Conservation (phyloP, 2,329 filamentous ascomycete genomes). For the Colletotrichum camelliae region DNA sequence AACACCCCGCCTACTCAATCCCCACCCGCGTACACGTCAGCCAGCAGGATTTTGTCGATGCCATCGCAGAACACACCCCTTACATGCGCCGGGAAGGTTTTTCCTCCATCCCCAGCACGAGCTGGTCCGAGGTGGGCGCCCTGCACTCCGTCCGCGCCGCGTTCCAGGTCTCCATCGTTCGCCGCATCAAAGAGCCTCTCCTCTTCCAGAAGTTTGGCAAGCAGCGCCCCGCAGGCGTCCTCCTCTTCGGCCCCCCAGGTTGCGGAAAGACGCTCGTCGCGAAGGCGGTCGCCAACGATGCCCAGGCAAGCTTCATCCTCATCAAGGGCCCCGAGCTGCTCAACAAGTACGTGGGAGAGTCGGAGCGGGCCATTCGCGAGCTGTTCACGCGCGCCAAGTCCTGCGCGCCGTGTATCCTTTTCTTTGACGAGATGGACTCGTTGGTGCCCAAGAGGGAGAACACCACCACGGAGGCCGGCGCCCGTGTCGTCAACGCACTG, state of each 20-base stretch:
- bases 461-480: constrained; percentile 78
- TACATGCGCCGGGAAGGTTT: constrained; percentile 90
- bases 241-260: constrained; percentile 95
- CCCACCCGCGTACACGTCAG: constrained; percentile 33
- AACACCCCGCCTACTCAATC: constrained; percentile 24
- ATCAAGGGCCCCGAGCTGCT: constrained; percentile 96
- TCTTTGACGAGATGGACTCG: constrained; percentile 94
- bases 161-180: constrained; percentile 84
- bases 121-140: constrained; percentile 91
- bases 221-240: constrained; percentile 80
- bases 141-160: constrained; percentile 80
- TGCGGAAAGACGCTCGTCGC: constrained; percentile 97
- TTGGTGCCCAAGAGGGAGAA: constrained; percentile 85
- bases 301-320: constrained; percentile 96
- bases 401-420: constrained; percentile 86
- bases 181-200: constrained; percentile 84
- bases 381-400: constrained; percentile 89
- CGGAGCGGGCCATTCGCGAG: constrained; percentile 89
- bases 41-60: constrained; percentile 73
- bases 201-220: constrained; percentile 80
- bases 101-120: constrained; percentile 90
- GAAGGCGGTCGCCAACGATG: constrained; percentile 95
- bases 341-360: constrained; percentile 98
- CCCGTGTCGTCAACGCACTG: constrained; percentile 91
- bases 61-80: constrained; percentile 67